Evolutionary conservation across 495 filamentous ascomycete species (phyloP).

Genomic region (Xylaria nigripes): DNA sequence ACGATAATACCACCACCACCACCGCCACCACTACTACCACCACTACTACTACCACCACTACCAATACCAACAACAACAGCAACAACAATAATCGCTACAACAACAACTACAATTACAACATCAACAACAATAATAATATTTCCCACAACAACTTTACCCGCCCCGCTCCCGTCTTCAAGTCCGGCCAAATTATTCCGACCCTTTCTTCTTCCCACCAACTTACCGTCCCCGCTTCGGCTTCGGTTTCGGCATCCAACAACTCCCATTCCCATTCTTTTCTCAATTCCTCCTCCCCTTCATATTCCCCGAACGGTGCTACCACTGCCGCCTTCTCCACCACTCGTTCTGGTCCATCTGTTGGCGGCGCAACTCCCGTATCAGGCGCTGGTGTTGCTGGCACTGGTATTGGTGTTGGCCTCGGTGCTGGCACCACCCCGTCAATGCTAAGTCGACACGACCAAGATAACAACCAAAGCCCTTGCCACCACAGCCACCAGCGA

Average conservation of each 20-base stretch:
- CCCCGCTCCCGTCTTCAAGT: conserved; percentile 30
- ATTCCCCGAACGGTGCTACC: conserved; percentile 3
- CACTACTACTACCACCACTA: background rate
- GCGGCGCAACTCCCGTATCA: conserved; percentile 15
- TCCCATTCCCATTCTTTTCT: background rate
- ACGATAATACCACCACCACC: background rate
- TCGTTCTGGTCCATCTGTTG: conserved; percentile 10
- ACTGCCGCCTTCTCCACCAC: conserved; percentile 11
- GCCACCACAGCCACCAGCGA: background rate
- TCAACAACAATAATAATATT: conserved; percentile 1
- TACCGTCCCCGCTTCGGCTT: conserved; percentile 20
- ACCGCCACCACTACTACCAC: background rate
- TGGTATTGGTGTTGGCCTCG: conserved; percentile 28
- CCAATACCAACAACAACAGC: conserved; percentile 3
- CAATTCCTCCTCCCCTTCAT: conserved; percentile 3
- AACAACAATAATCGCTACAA: no score
- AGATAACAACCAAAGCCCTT: background rate
- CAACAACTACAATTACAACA: no score
- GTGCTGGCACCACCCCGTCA: conserved; percentile 22
- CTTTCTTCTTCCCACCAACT: conserved; percentile 4
- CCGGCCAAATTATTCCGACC: conserved; percentile 25
- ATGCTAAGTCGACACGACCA: conserved; percentile 38
- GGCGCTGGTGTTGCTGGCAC: conserved; percentile 14
- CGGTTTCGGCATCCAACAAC: conserved; percentile 11
- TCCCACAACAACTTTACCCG: conserved; percentile 17